Base-by-base conservation (phyloP, 1,139 yeast genomes). In the Yamadazyma dushanensis region DNA sequence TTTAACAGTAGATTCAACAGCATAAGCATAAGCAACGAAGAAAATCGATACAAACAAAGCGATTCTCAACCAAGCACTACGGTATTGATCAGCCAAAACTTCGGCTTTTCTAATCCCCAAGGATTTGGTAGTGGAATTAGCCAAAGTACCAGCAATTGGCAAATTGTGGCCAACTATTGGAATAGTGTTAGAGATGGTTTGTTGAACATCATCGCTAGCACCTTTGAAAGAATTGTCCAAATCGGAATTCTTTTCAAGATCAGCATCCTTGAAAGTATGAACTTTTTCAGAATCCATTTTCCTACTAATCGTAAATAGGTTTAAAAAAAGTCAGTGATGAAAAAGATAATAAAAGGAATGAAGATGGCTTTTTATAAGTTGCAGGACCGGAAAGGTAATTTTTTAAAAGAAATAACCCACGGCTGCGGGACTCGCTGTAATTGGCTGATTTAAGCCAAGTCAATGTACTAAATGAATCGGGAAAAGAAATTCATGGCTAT, bases 11-110 rank as follows among this genome's bases (percentile, higher is more conserved):
- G 76, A 71, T 50, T 82, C 89, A 23, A 84, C 61, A n/a, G 86
- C 81, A 50, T 83, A 83, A 25, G 75, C 76, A 52, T 81, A 84
- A 16, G 86, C 74, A 40, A 80, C 73, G 13, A 78, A 46, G 52
- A 83, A 81, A 11, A 81, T 69, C 31, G 73, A 61, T 36, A 79
- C 49, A 41, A 76, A 76, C 42, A 75, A 63, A 24, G 63, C 47
- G 7, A 62, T 40, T 36, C 64, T 70, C 36, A 42, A 57, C 11
- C 20, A 29, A 3, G 39, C 45, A 32, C 38, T 38, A 7, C 14
- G n/a, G 39, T 53, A 70, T 43, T 67, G 74, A 7, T 54, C 56
- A 16, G 62, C 61, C 43, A 69, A 53, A 20, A 72, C 51, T 47
- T 72, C 77, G 14, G 69, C 61, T 46, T 58, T 69, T 46, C 66